Percentiles rank a stretch among this genome's conserved stretches.
Evolutionary conservation across 1,284 basidiomycete genomes (phyloP).

Genomic region (Trichosporon sp.): DNA sequence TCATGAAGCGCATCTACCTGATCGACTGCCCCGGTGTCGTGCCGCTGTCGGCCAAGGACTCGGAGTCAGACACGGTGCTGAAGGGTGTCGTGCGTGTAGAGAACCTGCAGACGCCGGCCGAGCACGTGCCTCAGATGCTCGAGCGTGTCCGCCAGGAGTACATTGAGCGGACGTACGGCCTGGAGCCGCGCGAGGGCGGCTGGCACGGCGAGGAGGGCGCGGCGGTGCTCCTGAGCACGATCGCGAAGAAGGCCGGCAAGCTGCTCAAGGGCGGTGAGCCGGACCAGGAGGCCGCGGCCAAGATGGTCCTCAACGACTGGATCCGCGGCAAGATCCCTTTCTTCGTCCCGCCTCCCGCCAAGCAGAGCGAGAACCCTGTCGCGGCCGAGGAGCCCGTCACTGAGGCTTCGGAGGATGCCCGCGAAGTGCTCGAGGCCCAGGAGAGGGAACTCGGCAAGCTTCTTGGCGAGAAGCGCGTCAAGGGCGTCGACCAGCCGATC

Average conservation of each 20-base stretch:
- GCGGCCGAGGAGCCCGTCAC: slow-evolving; percentile 39
- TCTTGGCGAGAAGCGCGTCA: slow-evolving; percentile 58
- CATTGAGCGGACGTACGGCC: slow-evolving; percentile 84
- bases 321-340: slow-evolving; percentile 77
- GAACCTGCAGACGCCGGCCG: slow-evolving; percentile 88
- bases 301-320: slow-evolving; percentile 97
- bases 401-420: slow-evolving; percentile 39
- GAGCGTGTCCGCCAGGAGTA: slow-evolving; percentile 89
- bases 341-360: slow-evolving; percentile 59
- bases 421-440: slow-evolving; percentile 51
- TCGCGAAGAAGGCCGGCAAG: slow-evolving; percentile 89
- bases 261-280: slow-evolving; percentile 93
- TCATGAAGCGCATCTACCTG: slow-evolving; percentile 94
- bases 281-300: slow-evolving; percentile 87
- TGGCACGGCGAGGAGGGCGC: slow-evolving; percentile 61
- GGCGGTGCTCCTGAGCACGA: slow-evolving; percentile 77
- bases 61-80: slow-evolving; percentile 88
- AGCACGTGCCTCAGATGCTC: slow-evolving; percentile 88
- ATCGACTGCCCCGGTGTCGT: slow-evolving; percentile 99
- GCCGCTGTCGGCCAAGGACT: slow-evolving; percentile 85
- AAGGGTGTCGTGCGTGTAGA: slow-evolving; percentile 98
- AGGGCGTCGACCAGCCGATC: slow-evolving; percentile 63
- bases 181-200: slow-evolving; percentile 64
- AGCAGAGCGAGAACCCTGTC: slow-evolving; percentile 43
- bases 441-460: slow-evolving; percentile 53